These are phyloP conservation scores for Moesziomyces sp. DNA, from an alignment of 1,284 basidiomycete species.

Conservation along the genomic window DNA sequence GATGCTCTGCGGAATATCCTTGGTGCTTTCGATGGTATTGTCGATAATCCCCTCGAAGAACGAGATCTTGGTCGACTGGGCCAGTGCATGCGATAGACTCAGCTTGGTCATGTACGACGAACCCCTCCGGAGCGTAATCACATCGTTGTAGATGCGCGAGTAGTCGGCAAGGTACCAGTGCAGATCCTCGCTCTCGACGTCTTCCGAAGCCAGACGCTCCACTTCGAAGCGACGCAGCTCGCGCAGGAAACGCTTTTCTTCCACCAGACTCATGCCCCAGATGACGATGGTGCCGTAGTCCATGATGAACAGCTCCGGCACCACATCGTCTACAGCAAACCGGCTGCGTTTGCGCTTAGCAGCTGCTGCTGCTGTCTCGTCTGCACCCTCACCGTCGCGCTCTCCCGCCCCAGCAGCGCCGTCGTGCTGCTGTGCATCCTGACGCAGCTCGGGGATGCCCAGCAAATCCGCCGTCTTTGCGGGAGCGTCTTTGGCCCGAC, in stretches of 20 bases:
- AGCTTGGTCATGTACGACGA: constrained; percentile 98
- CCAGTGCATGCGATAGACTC: constrained; percentile 90
- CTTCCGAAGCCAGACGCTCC: constrained; percentile 75
- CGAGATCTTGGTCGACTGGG: constrained; percentile 92
- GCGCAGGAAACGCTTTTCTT: constrained; percentile 90
- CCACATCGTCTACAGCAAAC: constrained; percentile 49
- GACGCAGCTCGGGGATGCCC: constrained; percentile 60
- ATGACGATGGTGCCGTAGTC: constrained; percentile 93
- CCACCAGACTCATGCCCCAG: constrained; percentile 94
- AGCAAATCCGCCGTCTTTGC: constrained; percentile 61
- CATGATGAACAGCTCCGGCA: constrained; percentile 77
- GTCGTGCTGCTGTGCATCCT: constrained; percentile 20
- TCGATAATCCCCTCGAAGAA: constrained; percentile 84
- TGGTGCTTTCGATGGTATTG: constrained; percentile 93
- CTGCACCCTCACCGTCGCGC: not conserved
- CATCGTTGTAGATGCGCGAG: constrained; percentile 91
- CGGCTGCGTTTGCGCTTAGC: constrained; percentile 39
- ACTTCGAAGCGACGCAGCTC: constrained; percentile 86
- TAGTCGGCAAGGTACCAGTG: constrained; percentile 98
- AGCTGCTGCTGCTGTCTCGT: constrained; percentile 1
- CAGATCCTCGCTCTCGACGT: constrained; percentile 88
- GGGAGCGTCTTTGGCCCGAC: constrained; percentile 1
- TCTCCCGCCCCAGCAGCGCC: constrained; percentile 1
- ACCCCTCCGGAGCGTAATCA: constrained; percentile 92
- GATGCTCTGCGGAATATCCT: constrained; percentile 92